Evolutionary conservation across 2,329 filamentous ascomycete species (phyloP).

Genomic region (Botrytis elliptica): DNA sequence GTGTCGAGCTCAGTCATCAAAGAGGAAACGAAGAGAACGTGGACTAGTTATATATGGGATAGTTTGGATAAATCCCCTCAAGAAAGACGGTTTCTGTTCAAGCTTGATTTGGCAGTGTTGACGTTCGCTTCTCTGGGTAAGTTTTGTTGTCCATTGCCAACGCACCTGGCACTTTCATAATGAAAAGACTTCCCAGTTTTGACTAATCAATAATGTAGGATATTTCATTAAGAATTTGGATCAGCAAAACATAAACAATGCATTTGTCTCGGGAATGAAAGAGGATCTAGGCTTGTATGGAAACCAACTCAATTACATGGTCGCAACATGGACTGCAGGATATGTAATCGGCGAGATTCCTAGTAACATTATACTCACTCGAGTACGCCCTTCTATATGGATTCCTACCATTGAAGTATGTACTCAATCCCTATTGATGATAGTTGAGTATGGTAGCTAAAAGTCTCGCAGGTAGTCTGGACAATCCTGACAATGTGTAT

Average conservation of each 20-base stretch:
- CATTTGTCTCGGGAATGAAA: slow-evolving; percentile 48
- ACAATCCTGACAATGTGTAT: slow-evolving; percentile 19
- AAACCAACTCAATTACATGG: slow-evolving; percentile 44
- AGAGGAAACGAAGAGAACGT: slow-evolving; percentile 35
- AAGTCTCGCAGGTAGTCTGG: slow-evolving; percentile 9
- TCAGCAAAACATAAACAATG: slow-evolving; percentile 47
- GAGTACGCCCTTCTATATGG: slow-evolving; percentile 28
- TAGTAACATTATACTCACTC: slow-evolving; percentile 51
- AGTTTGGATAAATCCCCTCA: slow-evolving; percentile 51
- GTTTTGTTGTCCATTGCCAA: neutral
- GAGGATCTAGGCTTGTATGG: slow-evolving; percentile 49
- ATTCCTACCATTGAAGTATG: slow-evolving; percentile 18
- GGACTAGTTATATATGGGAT: slow-evolving; percentile 46
- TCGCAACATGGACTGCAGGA: slow-evolving; percentile 41
- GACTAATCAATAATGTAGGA: slow-evolving; percentile 35
- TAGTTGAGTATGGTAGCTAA: neutral
- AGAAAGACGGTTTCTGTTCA: slow-evolving; percentile 47
- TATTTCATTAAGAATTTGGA: slow-evolving; percentile 53
- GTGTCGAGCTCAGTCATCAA: slow-evolving; percentile 11
- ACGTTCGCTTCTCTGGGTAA: slow-evolving; percentile 22
- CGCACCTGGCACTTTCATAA: neutral
- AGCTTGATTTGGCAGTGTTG: slow-evolving; percentile 49
- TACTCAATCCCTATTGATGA: too few species aligned
- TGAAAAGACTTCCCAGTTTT: slow-evolving; percentile 3
- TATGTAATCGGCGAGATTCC: slow-evolving; percentile 53